Evolutionary conservation across 805 yeast species (phyloP).

Genomic region (Tanozyma kutaoensis): DNA sequence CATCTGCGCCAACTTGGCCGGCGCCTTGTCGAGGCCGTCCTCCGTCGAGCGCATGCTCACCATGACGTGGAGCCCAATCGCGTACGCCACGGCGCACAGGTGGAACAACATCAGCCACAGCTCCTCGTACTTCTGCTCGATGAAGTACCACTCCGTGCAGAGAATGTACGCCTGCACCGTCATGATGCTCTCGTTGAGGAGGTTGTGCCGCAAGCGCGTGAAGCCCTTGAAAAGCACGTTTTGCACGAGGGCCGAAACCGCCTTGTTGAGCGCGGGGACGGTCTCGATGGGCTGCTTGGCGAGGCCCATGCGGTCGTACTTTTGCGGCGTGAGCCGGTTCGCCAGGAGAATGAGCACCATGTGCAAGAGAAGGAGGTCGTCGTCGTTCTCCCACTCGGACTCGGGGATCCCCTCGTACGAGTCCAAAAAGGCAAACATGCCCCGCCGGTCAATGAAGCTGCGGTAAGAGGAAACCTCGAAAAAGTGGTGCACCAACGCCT

Average conservation of each 20-base stretch:
- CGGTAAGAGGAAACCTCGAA: conserved; percentile 24
- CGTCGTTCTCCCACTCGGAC: conserved; percentile 33
- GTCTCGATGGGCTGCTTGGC: conserved; percentile 3
- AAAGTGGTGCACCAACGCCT: conserved; percentile 24
- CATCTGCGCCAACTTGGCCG: conserved; percentile 1
- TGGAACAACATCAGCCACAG: conserved; percentile 40
- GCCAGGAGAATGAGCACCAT: conserved; percentile 31
- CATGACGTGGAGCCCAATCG: conserved; percentile 38
- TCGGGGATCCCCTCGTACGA: conserved; percentile 17
- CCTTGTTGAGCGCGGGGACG: conserved; percentile 8
- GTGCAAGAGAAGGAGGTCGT: conserved; percentile 31
- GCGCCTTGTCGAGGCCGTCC: conserved; percentile 1
- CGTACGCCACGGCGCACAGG: conserved; percentile 34
- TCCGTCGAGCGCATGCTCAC: conserved; percentile 10
- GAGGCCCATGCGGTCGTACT: conserved; percentile 5
- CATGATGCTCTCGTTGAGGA: conserved; percentile 32
- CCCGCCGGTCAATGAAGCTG: conserved; percentile 22
- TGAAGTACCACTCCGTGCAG: conserved; percentile 37
- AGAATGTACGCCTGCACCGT: conserved; percentile 36
- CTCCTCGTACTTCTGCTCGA: conserved; percentile 35
- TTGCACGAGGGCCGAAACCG: conserved; percentile 7
- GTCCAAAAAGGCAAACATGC: conserved; percentile 22
- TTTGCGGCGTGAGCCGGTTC: conserved; percentile 20
- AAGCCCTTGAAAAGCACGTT: conserved; percentile 24
- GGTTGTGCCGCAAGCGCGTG: conserved; percentile 31